Evolutionary conservation across 331 rosid genomes (phyloP).

Genomic region (Ulmus americana): DNA sequence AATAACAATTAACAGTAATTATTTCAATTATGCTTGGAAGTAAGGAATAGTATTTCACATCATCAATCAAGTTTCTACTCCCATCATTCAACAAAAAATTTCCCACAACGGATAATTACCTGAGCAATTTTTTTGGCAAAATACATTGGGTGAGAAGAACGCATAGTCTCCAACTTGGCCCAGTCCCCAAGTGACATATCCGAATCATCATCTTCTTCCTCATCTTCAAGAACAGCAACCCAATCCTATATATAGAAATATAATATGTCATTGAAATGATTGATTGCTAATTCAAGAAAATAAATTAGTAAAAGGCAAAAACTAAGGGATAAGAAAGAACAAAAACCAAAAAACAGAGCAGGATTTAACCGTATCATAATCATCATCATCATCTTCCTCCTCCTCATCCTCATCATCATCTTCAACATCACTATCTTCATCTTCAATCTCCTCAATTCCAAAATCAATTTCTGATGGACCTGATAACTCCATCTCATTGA

Average conservation of each 20-base stretch:
- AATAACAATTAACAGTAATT: neutral
- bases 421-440: slow-evolving; percentile 47
- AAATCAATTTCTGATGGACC: slow-evolving; percentile 79
- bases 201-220: slow-evolving; percentile 47
- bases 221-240: slow-evolving; percentile 72
- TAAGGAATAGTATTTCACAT: neutral
- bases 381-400: slow-evolving; percentile 30
- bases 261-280: slow-evolving; percentile 16
- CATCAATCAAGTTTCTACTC: slow-evolving; percentile 1
- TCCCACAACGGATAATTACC: slow-evolving; percentile 40
- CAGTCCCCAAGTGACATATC: slow-evolving; percentile 76
- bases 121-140: slow-evolving; percentile 80
- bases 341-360: neutral
- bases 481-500: slow-evolving; percentile 67
- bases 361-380: slow-evolving; percentile 45
- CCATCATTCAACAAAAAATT: slow-evolving; percentile 19
- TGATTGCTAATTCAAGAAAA: neutral
- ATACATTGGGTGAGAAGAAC: slow-evolving; percentile 80
- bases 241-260: slow-evolving; percentile 64
- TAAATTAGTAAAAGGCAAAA: neutral
- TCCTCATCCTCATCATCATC: slow-evolving; percentile 38
- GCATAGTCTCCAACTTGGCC: slow-evolving; percentile 86
- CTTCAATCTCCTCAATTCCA: slow-evolving; percentile 80
- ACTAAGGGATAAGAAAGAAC: slow-evolving; percentile 1
- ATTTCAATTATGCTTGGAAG: neutral